These are phyloP conservation scores for Solanum pennellii DNA, from an alignment of 257 asterid genomes.

Conservation along the genomic window DNA sequence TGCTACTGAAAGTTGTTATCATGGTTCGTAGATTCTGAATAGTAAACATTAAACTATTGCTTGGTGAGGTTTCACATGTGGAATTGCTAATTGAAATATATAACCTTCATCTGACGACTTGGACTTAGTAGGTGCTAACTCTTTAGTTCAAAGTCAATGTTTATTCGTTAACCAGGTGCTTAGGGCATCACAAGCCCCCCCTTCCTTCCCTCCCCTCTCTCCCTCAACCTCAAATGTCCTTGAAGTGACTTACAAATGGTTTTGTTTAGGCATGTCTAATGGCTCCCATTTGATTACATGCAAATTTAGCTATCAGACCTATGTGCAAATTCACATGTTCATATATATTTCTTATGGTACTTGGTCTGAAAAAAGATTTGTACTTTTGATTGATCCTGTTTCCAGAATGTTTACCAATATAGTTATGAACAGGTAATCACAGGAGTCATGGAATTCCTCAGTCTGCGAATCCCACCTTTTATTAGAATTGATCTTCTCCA, in stretches of 20 bases:
- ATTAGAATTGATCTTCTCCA: slow-evolving; percentile 77
- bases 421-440: slow-evolving; percentile 57
- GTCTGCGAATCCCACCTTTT: slow-evolving; percentile 62
- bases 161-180: neutral
- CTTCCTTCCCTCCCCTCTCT: neutral
- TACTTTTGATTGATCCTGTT: neutral
- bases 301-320: neutral
- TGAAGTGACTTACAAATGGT: neutral
- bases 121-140: neutral
- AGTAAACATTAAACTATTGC: neutral
- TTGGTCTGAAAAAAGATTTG: neutral
- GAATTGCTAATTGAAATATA: neutral
- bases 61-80: neutral
- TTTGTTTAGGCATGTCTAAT: neutral
- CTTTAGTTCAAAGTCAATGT: neutral
- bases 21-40: neutral
- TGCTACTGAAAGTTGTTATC: neutral
- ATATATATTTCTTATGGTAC: neutral
- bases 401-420: slow-evolving; percentile 13
- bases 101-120: neutral
- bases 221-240: neutral
- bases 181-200: neutral
- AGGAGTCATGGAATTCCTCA: slow-evolving; percentile 65
- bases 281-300: neutral
- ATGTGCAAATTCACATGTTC: neutral